Evolutionary conservation across 768 basidiomycete species (phyloP).

Genomic region (Russula compacta): DNA sequence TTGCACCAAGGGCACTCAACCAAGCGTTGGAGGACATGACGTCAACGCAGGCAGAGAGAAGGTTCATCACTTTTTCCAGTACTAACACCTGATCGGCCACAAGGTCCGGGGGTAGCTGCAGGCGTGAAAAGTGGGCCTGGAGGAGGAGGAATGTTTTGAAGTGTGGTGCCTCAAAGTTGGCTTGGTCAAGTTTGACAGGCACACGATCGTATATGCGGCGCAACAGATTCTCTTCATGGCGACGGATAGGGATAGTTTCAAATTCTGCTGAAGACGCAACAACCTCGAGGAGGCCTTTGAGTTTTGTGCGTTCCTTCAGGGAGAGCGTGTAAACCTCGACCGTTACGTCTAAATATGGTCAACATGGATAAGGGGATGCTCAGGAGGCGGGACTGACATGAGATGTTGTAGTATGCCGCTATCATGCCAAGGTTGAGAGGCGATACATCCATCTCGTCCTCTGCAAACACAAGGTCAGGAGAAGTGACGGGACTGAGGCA

Average conservation of each 20-base stretch:
- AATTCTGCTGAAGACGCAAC: slow-evolving; percentile 97
- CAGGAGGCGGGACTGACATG: slow-evolving; percentile 43
- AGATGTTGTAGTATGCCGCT: slow-evolving; percentile 92
- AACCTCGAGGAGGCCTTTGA: slow-evolving; percentile 94
- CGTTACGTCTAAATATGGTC: slow-evolving; percentile 60
- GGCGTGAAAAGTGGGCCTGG: slow-evolving; percentile 92
- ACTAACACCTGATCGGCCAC: slow-evolving; percentile 85
- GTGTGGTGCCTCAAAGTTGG: slow-evolving; percentile 88
- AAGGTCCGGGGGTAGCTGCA: slow-evolving; percentile 87
- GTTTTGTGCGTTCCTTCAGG: slow-evolving; percentile 90
- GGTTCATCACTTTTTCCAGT: slow-evolving; percentile 81
- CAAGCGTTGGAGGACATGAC: slow-evolving; percentile 97
- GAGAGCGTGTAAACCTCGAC: slow-evolving; percentile 96
- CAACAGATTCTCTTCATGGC: slow-evolving; percentile 80
- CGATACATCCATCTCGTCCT: slow-evolving; percentile 89
- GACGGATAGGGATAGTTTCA: slow-evolving; percentile 88
- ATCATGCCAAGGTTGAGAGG: slow-evolving; percentile 98
- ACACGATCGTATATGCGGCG: slow-evolving; percentile 92
- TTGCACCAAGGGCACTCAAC: slow-evolving; percentile 89
- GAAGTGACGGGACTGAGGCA: not conserved
- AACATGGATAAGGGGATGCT: not conserved
- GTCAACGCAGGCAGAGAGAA: slow-evolving; percentile 91
- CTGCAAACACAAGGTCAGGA: slow-evolving; percentile 28
- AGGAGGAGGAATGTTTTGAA: slow-evolving; percentile 98
- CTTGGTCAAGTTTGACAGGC: slow-evolving; percentile 81